A percentile compares a stretch with the other conserved stretches of the same genome.
Evolutionary conservation across 2,329 filamentous ascomycete species (phyloP).

Genomic region (Podosphaera leucotricha): DNA sequence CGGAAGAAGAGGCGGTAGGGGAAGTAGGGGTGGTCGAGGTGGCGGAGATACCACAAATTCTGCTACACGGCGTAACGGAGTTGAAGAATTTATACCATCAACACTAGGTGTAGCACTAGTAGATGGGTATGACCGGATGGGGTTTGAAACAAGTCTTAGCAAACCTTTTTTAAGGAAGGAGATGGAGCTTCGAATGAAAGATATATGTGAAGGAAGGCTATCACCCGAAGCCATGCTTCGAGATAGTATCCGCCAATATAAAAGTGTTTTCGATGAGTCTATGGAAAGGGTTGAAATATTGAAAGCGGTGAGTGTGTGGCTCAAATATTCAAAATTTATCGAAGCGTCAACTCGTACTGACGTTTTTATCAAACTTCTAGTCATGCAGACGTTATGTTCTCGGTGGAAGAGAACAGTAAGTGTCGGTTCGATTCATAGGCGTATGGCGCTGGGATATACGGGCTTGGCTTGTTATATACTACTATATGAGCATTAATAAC

Average conservation of each 20-base stretch:
- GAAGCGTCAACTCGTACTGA: conserved; percentile 1
- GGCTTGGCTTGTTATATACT: too few species aligned
- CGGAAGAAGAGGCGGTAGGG: conserved; percentile 21
- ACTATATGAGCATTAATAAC: too few species aligned
- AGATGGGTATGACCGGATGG: conserved; percentile 84
- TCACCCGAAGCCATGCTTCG: conserved; percentile 52
- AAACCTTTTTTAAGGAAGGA: conserved; percentile 94
- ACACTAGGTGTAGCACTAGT: conserved; percentile 78
- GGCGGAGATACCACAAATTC: conserved; percentile 17
- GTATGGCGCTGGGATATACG: too few species aligned
- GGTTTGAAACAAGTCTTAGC: conserved; percentile 73
- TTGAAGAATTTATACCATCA: conserved; percentile 82
- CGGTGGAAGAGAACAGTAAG: background rate
- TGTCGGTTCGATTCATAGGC: too few species aligned
- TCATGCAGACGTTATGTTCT: conserved; percentile 14
- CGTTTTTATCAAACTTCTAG: conserved; percentile 4
- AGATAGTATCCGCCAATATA: conserved; percentile 70
- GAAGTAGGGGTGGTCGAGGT: conserved; percentile 17
- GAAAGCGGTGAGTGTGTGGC: conserved; percentile 27
- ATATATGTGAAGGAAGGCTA: conserved; percentile 72
- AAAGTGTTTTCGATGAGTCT: conserved; percentile 63
- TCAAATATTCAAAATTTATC: background rate
- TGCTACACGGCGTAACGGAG: conserved; percentile 20
- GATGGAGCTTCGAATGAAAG: conserved; percentile 94
- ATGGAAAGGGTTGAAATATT: conserved; percentile 48